Conservation (phyloP, 495 filamentous ascomycete species). For the Evansstolkia leycettana region DNA sequence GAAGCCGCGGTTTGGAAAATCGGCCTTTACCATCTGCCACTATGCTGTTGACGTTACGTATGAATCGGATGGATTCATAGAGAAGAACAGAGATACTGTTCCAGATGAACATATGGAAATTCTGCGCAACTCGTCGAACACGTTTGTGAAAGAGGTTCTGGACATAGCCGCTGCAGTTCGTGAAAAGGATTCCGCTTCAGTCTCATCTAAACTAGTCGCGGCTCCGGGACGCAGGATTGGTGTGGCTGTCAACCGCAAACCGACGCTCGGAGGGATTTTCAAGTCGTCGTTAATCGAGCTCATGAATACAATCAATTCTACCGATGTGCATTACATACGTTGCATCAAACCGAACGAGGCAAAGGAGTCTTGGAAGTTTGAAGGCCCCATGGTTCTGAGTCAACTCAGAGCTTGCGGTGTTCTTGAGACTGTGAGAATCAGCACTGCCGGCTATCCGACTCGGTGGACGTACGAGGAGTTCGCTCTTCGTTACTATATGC, state of each 20-base stretch:
- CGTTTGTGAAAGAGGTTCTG: conserved; percentile 75
- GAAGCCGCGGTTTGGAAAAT: conserved; percentile 95
- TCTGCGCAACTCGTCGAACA: conserved; percentile 70
- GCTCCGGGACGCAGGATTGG: conserved; percentile 71
- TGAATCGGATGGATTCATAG: conserved; percentile 99
- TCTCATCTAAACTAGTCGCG: conserved; percentile 54
- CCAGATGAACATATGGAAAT: conserved; percentile 97
- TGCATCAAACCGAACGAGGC: conserved; percentile 99
- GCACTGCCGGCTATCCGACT: conserved; percentile 94
- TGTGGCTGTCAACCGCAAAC: conserved; percentile 88
- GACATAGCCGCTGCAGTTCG: conserved; percentile 73
- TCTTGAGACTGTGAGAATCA: conserved; percentile 94
- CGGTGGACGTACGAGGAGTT: conserved; percentile 99
- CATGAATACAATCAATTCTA: conserved; percentile 95
- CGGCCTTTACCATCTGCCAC: conserved; percentile 95
- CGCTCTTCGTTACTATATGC: conserved; percentile 94
- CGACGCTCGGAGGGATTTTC: conserved; percentile 96
- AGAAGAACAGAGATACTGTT: conserved; percentile 98
- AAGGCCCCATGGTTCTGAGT: conserved; percentile 97
- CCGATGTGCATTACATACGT: conserved; percentile 97
- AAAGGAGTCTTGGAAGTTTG: conserved; percentile 95
- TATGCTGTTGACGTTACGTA: conserved; percentile 98
- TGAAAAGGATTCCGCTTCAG: conserved; percentile 74
- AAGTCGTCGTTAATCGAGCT: conserved; percentile 96
- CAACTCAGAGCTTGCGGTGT: conserved; percentile 98